Conservation (phyloP, 345 rosid genomes). For the Lepidium didymum region DNA sequence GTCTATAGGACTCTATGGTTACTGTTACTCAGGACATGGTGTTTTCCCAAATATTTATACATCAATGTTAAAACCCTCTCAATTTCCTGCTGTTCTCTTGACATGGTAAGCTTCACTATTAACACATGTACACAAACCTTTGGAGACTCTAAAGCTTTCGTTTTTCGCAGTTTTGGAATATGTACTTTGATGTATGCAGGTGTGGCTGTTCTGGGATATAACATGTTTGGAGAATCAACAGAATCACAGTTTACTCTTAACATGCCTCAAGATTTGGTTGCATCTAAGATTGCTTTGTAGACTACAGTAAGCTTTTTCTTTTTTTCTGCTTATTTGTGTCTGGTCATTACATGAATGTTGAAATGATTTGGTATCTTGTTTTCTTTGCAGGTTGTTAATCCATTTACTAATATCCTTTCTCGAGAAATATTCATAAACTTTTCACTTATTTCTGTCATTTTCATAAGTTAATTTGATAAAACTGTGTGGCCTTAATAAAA, state of each 20-base stretch:
- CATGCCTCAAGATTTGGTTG: slow-evolving; percentile 74
- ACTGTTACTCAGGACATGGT: slow-evolving; percentile 94
- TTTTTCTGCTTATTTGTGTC: background rate
- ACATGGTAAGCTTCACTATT: slow-evolving; percentile 41
- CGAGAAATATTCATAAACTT: background rate
- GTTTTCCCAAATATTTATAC: slow-evolving; percentile 93
- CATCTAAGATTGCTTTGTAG: slow-evolving; percentile 95
- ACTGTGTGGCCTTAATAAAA: slow-evolving; percentile 27
- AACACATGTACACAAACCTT: background rate
- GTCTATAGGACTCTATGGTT: slow-evolving; percentile 89
- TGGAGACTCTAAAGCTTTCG: background rate
- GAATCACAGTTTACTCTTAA: slow-evolving; percentile 85
- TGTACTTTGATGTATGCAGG: slow-evolving; percentile 79
- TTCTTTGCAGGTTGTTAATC: slow-evolving; percentile 75
- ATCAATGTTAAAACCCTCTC: slow-evolving; percentile 82
- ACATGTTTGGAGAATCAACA: slow-evolving; percentile 75
- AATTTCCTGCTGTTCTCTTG: slow-evolving; percentile 61
- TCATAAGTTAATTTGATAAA: background rate
- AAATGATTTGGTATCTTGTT: background rate
- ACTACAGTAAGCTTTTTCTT: slow-evolving; percentile 54
- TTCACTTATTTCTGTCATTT: background rate
- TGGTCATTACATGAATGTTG: background rate
- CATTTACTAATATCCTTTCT: slow-evolving; percentile 83
- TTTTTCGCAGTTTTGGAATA: slow-evolving; percentile 46
- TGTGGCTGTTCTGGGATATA: slow-evolving; percentile 81